Evolutionary conservation across 805 yeast species (phyloP).

Genomic region (Kuraishia cidri): DNA sequence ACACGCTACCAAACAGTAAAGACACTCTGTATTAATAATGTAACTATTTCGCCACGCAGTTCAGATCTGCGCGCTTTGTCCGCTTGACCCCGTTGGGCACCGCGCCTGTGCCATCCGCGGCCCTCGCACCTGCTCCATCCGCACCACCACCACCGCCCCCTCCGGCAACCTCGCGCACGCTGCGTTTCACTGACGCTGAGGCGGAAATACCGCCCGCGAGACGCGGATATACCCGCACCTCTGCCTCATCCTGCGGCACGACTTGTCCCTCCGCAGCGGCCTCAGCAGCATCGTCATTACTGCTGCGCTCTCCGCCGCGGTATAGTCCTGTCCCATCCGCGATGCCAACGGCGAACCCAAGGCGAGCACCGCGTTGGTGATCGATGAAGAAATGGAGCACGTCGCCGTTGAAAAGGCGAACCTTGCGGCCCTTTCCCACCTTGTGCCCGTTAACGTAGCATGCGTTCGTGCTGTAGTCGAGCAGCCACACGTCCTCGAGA

Average conservation of each 20-base stretch:
- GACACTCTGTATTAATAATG: no score
- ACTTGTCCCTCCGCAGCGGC: conserved; percentile 1
- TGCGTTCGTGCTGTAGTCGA: conserved; percentile 75
- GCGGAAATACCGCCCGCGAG: background rate
- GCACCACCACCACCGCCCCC: background rate
- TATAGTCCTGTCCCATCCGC: conserved; percentile 59
- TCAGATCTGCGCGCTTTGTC: conserved; percentile 13
- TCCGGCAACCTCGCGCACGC: background rate
- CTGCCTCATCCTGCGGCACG: conserved; percentile 3
- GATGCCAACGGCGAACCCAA: conserved; percentile 45
- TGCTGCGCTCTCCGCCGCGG: conserved; percentile 30
- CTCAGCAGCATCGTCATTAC: background rate
- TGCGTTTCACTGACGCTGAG: background rate
- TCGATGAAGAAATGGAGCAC: conserved; percentile 59
- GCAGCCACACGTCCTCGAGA: conserved; percentile 70
- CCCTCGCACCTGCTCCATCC: background rate
- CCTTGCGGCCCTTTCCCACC: conserved; percentile 56
- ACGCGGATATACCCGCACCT: conserved; percentile 2
- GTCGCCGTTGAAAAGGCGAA: conserved; percentile 57
- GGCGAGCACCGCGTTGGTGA: conserved; percentile 34
- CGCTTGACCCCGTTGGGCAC: conserved; percentile 5
- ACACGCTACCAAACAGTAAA: background rate
- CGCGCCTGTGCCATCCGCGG: background rate
- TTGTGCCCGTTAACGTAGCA: conserved; percentile 58
- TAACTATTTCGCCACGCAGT: background rate